These are phyloP conservation scores for Alternaria dauci DNA, from an alignment of 2,329 filamentous ascomycete genomes.

Conservation along the genomic window DNA sequence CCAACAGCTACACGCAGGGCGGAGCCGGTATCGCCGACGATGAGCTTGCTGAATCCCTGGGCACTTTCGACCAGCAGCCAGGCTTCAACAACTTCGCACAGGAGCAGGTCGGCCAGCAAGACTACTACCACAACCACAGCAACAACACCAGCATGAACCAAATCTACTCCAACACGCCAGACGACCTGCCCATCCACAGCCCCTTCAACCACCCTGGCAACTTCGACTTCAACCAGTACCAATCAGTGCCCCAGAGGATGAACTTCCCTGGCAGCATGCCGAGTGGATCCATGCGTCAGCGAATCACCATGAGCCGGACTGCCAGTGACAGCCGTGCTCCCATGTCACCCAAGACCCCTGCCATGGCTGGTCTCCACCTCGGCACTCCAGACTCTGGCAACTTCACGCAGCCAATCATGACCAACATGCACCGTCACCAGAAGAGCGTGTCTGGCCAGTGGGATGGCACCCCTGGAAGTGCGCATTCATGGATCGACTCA, in stretches of 20 bases:
- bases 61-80: conserved; percentile 59
- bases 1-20: conserved; percentile 77
- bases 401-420: conserved; percentile 82
- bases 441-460: conserved; percentile 89
- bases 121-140: conserved; percentile 56
- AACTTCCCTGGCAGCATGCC: conserved; percentile 44
- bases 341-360: conserved; percentile 86
- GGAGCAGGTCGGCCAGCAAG: conserved; percentile 65
- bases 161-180: conserved; percentile 89
- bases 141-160: conserved; percentile 71
- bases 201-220: conserved; percentile 75
- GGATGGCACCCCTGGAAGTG: conserved; percentile 85
- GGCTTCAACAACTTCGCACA: conserved; percentile 62
- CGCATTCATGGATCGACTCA: conserved; percentile 86
- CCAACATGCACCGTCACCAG: conserved; percentile 72
- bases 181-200: conserved; percentile 90
- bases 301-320: conserved; percentile 63
- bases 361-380: conserved; percentile 75
- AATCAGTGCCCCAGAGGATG: conserved; percentile 68
- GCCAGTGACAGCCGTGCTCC: conserved; percentile 78
- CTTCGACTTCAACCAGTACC: conserved; percentile 81
- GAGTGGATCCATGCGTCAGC: conserved; percentile 45
- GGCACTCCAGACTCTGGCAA: conserved; percentile 74
- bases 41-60: conserved; percentile 78
- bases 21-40: conserved; percentile 86